These are phyloP conservation scores for Pleurotus eryngii DNA, from an alignment of 768 basidiomycete species.

Conservation along the genomic window DNA sequence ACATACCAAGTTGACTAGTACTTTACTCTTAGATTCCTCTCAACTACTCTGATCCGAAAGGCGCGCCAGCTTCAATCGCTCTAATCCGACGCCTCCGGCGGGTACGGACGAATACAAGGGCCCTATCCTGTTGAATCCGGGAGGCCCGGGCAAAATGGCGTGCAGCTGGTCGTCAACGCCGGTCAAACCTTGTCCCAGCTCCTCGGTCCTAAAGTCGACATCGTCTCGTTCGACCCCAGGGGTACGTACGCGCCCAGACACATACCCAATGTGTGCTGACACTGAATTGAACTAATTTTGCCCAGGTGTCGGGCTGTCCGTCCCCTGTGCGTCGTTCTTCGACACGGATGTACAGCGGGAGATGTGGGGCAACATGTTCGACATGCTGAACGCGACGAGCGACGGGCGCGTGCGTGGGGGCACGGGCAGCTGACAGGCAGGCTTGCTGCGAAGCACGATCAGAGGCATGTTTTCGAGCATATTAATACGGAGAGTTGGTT, in stretches of 20 bases:
- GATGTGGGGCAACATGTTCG: conserved; percentile 18
- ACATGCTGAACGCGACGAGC: conserved; percentile 19
- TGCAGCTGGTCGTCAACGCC: conserved; percentile 19
- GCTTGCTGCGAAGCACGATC: conserved; percentile 27
- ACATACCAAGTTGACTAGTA: not conserved
- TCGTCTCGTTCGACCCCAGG: conserved; percentile 46
- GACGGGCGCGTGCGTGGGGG: conserved; percentile 27
- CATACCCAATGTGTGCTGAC: not conserved
- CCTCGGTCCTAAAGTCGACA: conserved; percentile 43
- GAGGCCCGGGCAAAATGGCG: conserved; percentile 46
- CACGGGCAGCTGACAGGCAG: conserved; percentile 26
- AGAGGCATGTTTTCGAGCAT: conserved; percentile 19
- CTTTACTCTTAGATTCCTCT: conserved; percentile 36
- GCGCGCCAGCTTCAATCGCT: conserved; percentile 36
- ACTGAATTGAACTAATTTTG: not conserved
- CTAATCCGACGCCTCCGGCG: conserved; percentile 30
- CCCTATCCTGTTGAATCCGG: conserved; percentile 43
- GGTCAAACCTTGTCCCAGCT: conserved; percentile 26
- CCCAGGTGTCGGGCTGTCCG: conserved; percentile 33
- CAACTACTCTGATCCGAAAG: conserved; percentile 38
- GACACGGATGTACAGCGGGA: conserved; percentile 29
- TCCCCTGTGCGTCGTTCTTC: conserved; percentile 33
- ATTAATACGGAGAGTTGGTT: conserved; percentile 38
- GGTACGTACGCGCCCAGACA: conserved; percentile 20
- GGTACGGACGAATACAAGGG: conserved; percentile 33